These are phyloP conservation scores for Candida qinlingensis DNA, from an alignment of 805 yeast genomes.

Conservation along the genomic window DNA sequence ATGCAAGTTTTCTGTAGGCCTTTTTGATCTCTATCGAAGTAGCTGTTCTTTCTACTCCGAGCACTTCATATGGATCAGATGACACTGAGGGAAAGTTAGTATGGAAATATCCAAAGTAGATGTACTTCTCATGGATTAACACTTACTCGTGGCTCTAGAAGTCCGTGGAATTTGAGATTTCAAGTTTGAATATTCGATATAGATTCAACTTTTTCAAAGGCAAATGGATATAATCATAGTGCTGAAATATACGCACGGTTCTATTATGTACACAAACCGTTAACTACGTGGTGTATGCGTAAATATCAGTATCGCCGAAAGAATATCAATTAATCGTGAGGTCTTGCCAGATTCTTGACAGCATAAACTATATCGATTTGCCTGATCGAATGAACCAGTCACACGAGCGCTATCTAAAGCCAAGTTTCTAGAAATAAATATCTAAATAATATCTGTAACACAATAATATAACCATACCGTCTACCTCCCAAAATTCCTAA, in stretches of 20 bases:
- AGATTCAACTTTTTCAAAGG: not conserved
- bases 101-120: not conserved
- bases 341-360: no score
- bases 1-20: slow-evolving; percentile 82
- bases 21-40: slow-evolving; percentile 67
- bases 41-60: slow-evolving; percentile 67
- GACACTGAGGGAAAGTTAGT: slow-evolving; percentile 5
- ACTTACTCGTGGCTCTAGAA: not conserved
- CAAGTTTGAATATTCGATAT: not conserved
- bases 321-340: not conserved
- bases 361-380: no score
- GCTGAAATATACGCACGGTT: not conserved
- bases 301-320: not conserved
- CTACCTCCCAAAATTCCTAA: not conserved
- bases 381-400: no score
- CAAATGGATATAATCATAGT: not conserved
- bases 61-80: slow-evolving; percentile 46
- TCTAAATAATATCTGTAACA: no score
- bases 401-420: no score
- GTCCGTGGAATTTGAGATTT: not conserved
- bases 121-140: not conserved
- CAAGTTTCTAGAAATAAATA: no score
- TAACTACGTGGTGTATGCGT: not conserved
- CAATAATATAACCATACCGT: no score
- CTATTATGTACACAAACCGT: no score